These are phyloP conservation scores for Boletus sp. DNA, from an alignment of 768 basidiomycete genomes.

Conservation along the genomic window DNA sequence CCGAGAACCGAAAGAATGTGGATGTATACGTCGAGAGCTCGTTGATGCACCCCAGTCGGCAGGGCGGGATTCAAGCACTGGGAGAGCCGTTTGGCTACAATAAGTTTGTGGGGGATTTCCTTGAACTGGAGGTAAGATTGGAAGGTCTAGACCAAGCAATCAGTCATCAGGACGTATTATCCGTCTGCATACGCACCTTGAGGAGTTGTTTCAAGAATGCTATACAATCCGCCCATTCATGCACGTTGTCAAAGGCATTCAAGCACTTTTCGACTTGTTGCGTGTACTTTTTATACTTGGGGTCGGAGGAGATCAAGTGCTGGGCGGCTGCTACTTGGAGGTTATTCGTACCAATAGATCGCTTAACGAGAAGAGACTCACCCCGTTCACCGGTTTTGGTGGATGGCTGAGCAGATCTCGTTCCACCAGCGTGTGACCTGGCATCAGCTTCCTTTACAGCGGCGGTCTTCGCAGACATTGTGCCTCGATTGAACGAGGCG, in stretches of 20 bases:
- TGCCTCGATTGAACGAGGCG: slow-evolving; percentile 11
- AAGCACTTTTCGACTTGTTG: slow-evolving; percentile 91
- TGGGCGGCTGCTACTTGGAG: slow-evolving; percentile 43
- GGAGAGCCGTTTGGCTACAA: slow-evolving; percentile 90
- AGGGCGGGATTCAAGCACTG: slow-evolving; percentile 98
- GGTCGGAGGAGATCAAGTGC: slow-evolving; percentile 68
- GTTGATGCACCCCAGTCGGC: slow-evolving; percentile 94
- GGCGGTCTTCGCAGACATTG: slow-evolving; percentile 19
- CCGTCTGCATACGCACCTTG: slow-evolving; percentile 52
- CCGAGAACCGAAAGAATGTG: slow-evolving; percentile 91
- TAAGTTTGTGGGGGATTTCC: slow-evolving; percentile 91
- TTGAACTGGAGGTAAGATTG: slow-evolving; percentile 93
- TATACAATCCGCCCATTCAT: slow-evolving; percentile 99
- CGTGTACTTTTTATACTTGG: slow-evolving; percentile 91
- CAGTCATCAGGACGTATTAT: background rate
- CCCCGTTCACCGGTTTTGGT: slow-evolving; percentile 30
- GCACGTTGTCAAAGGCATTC: slow-evolving; percentile 89
- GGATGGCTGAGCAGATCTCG: slow-evolving; percentile 11
- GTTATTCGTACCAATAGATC: background rate
- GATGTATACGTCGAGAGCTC: slow-evolving; percentile 91
- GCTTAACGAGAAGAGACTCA: slow-evolving; percentile 16
- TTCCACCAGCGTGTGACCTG: slow-evolving; percentile 8
- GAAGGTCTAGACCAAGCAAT: slow-evolving; percentile 60
- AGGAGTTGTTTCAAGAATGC: slow-evolving; percentile 92
- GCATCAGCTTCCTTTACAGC: slow-evolving; percentile 18